Percentiles rank a stretch among this genome's conserved stretches.
phyloP scores from a whole-genome alignment of 176 grass and related monocot genomes.

The Luzula sylvatica region DNA sequence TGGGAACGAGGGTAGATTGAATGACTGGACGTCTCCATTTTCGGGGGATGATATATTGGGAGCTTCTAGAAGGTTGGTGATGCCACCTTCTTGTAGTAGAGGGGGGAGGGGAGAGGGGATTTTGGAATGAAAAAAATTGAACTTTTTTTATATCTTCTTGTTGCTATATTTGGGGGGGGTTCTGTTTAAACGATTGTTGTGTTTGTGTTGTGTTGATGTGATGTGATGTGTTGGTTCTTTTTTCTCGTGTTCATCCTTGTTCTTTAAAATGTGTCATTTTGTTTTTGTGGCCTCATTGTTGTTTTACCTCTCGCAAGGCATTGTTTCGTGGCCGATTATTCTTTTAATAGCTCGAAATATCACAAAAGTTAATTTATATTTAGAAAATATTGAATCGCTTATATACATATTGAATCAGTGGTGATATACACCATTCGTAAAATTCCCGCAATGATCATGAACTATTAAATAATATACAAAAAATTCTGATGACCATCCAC shows the following conservation, averaged over 20 bases:
- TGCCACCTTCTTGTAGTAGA: slow-evolving; percentile 21
- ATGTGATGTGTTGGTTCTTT: slow-evolving; percentile 14
- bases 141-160: background rate
- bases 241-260: slow-evolving; percentile 9
- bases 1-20: slow-evolving; percentile 3
- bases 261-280: slow-evolving; percentile 1
- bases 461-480: too few relatives aligned
- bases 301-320: slow-evolving; percentile 7
- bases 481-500: too few relatives aligned
- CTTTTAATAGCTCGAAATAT: background rate
- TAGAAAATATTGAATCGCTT: too few relatives aligned
- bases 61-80: slow-evolving; percentile 20
- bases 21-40: slow-evolving; percentile 20
- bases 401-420: too few relatives aligned
- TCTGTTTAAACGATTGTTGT: slow-evolving; percentile 16
- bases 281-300: background rate
- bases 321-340: background rate
- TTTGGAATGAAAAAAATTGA: slow-evolving; percentile 19
- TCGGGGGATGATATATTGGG: slow-evolving; percentile 22
- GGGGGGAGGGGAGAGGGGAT: slow-evolving; percentile 13
- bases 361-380: too few relatives aligned
- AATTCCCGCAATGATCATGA: too few relatives aligned
- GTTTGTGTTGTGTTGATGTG: too few relatives aligned
- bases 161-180: slow-evolving; percentile 8
- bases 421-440: too few relatives aligned